Conservation (phyloP, 306 rosid genomes). For the Ammopiptanthus mongolicus region DNA sequence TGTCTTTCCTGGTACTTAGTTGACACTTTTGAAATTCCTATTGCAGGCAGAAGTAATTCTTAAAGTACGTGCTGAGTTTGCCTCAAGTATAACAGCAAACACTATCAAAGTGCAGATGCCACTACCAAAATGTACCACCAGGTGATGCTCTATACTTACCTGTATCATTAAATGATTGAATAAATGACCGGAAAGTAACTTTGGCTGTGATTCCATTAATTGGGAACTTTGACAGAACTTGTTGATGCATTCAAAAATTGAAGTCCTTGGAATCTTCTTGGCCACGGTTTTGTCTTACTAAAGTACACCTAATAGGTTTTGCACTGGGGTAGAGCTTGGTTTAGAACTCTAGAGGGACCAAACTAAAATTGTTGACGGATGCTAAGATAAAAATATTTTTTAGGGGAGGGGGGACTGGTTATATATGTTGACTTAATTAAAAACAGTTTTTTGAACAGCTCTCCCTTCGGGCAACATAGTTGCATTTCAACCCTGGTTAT, state of each 20-base stretch:
- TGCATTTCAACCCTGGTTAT: neutral
- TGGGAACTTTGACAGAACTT: conserved; percentile 7
- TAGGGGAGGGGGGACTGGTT: neutral
- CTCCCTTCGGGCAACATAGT: neutral
- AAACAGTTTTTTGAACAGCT: neutral
- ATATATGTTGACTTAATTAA: neutral
- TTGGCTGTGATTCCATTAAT: neutral
- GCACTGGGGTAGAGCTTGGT: neutral
- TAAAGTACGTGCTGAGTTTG: conserved; percentile 67
- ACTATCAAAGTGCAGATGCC: conserved; percentile 75
- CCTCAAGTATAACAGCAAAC: conserved; percentile 72
- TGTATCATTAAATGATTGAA: neutral
- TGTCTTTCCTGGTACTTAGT: neutral
- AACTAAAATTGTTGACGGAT: neutral
- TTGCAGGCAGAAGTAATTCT: conserved; percentile 73
- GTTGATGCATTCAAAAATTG: conserved; percentile 1
- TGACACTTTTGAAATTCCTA: conserved; percentile 1
- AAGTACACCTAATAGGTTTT: neutral
- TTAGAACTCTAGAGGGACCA: conserved; percentile 1
- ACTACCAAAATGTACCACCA: conserved; percentile 60
- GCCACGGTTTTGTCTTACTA: neutral
- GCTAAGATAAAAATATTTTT: neutral
- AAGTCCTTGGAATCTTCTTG: neutral
- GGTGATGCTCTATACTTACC: conserved; percentile 23
- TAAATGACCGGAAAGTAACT: conserved; percentile 10